Evolutionary conservation across 2,329 filamentous ascomycete species (phyloP).

Genomic region (Fragosphaeria purpurea): DNA sequence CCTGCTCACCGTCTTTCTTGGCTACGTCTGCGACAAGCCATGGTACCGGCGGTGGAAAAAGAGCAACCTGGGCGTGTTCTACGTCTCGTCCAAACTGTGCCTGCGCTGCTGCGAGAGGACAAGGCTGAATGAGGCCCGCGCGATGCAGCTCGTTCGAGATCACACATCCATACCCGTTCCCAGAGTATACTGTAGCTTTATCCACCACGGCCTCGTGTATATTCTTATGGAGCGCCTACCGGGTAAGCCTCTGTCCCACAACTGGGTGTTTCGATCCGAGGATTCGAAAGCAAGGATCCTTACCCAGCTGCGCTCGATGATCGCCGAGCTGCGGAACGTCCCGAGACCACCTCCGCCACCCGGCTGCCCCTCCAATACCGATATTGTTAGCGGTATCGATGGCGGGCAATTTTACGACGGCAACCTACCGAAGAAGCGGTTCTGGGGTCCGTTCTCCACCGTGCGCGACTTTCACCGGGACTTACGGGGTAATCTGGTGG

Average conservation of each 20-base stretch:
- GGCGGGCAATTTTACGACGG: slow-evolving; percentile 20
- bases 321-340: not conserved
- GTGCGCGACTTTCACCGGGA: not conserved
- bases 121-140: not conserved
- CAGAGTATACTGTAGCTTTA: slow-evolving; percentile 32
- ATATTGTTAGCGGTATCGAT: slow-evolving; percentile 15
- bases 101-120: not conserved
- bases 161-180: slow-evolving; percentile 36
- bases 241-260: slow-evolving; percentile 13
- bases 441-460: not conserved
- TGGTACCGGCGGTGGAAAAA: not conserved
- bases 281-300: not conserved
- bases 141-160: slow-evolving; percentile 28
- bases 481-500: not conserved
- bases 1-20: not conserved
- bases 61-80: not conserved
- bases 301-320: not conserved
- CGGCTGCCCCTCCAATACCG: too few species aligned
- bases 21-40: not conserved
- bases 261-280: slow-evolving; percentile 6
- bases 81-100: not conserved
- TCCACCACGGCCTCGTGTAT: slow-evolving; percentile 26
- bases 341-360: not conserved
- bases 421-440: slow-evolving; percentile 8
- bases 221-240: slow-evolving; percentile 34